Evolutionary conservation across 2,329 filamentous ascomycete species (phyloP).

Genomic region (Grosmannia serpens): DNA sequence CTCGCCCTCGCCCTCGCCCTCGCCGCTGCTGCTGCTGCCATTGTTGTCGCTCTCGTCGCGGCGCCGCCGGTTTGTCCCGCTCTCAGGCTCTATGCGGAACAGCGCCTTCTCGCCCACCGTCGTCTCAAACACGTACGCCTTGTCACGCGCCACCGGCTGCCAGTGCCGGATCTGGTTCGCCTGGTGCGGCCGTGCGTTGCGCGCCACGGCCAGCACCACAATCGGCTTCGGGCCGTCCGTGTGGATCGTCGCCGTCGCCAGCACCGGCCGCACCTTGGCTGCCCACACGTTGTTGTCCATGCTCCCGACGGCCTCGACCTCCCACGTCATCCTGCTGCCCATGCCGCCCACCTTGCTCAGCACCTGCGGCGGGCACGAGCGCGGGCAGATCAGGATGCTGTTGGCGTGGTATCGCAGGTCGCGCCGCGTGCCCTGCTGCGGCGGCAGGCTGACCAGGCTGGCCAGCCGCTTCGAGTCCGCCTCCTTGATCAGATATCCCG

Average conservation of each 20-base stretch:
- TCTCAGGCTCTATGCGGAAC: slow-evolving; percentile 66
- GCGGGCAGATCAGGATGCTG: slow-evolving; percentile 80
- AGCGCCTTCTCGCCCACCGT: slow-evolving; percentile 79
- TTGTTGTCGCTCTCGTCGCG: not conserved
- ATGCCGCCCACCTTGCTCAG: slow-evolving; percentile 79
- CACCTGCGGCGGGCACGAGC: slow-evolving; percentile 59
- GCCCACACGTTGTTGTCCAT: slow-evolving; percentile 83
- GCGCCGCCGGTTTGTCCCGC: slow-evolving; percentile 15
- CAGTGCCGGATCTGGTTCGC: slow-evolving; percentile 74
- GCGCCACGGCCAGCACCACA: slow-evolving; percentile 71
- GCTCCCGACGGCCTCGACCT: slow-evolving; percentile 63
- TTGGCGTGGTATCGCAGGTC: slow-evolving; percentile 78
- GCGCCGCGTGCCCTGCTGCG: slow-evolving; percentile 36
- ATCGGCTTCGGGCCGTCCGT: slow-evolving; percentile 70
- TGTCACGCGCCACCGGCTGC: slow-evolving; percentile 61
- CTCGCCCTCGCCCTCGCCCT: not conserved
- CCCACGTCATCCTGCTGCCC: slow-evolving; percentile 73
- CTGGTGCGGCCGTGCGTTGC: slow-evolving; percentile 65
- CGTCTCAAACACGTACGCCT: slow-evolving; percentile 68
- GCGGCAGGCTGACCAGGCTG: slow-evolving; percentile 54
- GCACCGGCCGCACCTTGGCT: slow-evolving; percentile 62
- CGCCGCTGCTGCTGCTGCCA: not conserved
- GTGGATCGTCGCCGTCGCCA: slow-evolving; percentile 49
- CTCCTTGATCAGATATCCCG: slow-evolving; percentile 72
- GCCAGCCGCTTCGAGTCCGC: slow-evolving; percentile 63